Base-by-base conservation (phyloP, 2,329 filamentous ascomycete species). In the Aspergillus floridensis region DNA sequence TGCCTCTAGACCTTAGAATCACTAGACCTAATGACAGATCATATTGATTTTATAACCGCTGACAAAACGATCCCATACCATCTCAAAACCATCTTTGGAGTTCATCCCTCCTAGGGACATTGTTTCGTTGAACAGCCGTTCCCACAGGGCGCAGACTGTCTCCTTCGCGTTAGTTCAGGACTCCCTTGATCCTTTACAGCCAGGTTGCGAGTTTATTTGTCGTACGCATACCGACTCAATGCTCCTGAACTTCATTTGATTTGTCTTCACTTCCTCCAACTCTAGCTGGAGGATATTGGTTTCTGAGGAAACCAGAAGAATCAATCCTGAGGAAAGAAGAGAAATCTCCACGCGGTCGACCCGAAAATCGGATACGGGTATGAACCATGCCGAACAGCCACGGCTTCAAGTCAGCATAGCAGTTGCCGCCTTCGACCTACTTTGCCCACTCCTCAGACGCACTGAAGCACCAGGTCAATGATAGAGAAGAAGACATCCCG, bases 401-500 rank as follows among this genome's bases (percentile, higher is more conserved):
- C n/a, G 11, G 26, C 24, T 51, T 51, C 49, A 32, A 32, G 4
- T 47, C 22, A 59, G 62, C 38, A n/a, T n/a, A n/a, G 38, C 38
- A 44, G 19, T 49, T 47, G 29, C 44, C 12, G 26, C 16, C 19
- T 31, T 44, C 53, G 24, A 19, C 26, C 38, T 44, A 7, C 38
- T 50, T 29, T 29, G 8, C 16, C 22, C 31, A 48, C 31, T 58
- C 19, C 47, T 72, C 68, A 79, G 26, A 79, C 66, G 59, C 77
- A 79, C 58, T 74, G 73, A 58, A 78, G 63, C 38, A 77, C 76
- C 58, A 80, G 71, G 59, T 80, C 77, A 24, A 79, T 68, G 38
- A 78, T 72, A 31, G 72, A 70, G 65, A 77, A 78, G 66, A 79
- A 79, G 3, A 72, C 68, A 66, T 79, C 75, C 38, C 76, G 68